phyloP scores from a whole-genome alignment of 768 basidiomycete species.

The Mycena galericulata region DNA sequence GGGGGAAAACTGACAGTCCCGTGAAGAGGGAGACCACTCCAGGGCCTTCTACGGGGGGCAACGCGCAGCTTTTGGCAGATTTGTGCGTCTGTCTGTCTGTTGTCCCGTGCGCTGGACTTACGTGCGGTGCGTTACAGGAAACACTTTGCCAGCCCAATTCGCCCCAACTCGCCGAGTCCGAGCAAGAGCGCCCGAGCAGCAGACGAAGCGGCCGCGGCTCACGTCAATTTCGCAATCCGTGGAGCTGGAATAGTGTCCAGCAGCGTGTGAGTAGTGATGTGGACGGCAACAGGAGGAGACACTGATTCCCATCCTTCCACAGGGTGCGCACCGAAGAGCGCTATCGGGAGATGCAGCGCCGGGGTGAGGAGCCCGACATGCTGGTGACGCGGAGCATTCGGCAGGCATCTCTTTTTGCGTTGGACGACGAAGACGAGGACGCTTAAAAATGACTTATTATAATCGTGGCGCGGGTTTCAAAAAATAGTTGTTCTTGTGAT shows the following conservation, averaged over 20 bases:
- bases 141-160: neutral
- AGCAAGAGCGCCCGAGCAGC: neutral
- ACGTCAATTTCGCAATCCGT: neutral
- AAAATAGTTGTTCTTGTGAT: too few species aligned
- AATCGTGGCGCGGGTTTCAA: too few species aligned
- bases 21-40: too few species aligned
- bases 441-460: too few species aligned
- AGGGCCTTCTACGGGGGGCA: too few species aligned
- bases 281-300: neutral
- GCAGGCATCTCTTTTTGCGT: neutral
- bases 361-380: constrained; percentile 11
- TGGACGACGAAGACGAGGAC: neutral
- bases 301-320: neutral
- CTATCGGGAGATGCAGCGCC: neutral
- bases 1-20: neutral
- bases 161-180: neutral
- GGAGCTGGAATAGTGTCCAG: neutral
- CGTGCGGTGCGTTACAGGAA: neutral
- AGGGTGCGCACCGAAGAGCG: neutral
- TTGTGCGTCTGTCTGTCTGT: too few species aligned
- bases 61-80: neutral
- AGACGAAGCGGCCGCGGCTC: neutral
- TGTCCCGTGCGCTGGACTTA: too few species aligned
- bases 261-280: neutral
- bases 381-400: neutral